phyloP scores from a whole-genome alignment of 2,329 filamentous ascomycete genomes.

The Aureobasidium subglaciale region DNA sequence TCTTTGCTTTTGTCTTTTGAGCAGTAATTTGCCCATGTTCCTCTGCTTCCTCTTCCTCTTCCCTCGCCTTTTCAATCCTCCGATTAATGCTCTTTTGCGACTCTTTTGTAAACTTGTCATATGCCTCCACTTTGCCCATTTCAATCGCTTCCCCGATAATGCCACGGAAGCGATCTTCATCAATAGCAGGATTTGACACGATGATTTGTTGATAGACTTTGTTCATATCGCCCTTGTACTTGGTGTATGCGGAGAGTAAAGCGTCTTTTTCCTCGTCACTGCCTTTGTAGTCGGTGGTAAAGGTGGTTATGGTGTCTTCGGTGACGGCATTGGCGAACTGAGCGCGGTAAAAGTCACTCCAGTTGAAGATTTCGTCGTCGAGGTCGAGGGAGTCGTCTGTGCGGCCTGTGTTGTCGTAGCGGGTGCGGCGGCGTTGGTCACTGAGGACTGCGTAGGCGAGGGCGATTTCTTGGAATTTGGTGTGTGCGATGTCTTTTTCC shows the following conservation, averaged over 20 bases:
- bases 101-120: conserved; percentile 65
- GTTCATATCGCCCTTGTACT: conserved; percentile 67
- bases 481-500: conserved; percentile 65
- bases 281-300: conserved; percentile 72
- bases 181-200: conserved; percentile 73
- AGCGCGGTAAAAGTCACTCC: conserved; percentile 80
- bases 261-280: conserved; percentile 80
- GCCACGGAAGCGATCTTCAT: conserved; percentile 74
- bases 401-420: conserved; percentile 85
- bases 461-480: conserved; percentile 80
- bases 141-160: conserved; percentile 79
- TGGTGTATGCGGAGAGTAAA: conserved; percentile 67
- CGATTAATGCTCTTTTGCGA: conserved; percentile 37
- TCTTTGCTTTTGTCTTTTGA: conserved; percentile 38
- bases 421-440: conserved; percentile 68
- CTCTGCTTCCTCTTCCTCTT: conserved; percentile 69
- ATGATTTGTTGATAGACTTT: conserved; percentile 75
- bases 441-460: conserved; percentile 93
- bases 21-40: conserved; percentile 72
- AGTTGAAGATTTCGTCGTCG: conserved; percentile 70
- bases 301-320: conserved; percentile 64
- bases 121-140: conserved; percentile 58
- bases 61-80: conserved; percentile 55
- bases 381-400: conserved; percentile 69
- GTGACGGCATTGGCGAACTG: conserved; percentile 75